Evolutionary conservation across 805 yeast species (phyloP).

Genomic region (Spathaspora boniae): DNA sequence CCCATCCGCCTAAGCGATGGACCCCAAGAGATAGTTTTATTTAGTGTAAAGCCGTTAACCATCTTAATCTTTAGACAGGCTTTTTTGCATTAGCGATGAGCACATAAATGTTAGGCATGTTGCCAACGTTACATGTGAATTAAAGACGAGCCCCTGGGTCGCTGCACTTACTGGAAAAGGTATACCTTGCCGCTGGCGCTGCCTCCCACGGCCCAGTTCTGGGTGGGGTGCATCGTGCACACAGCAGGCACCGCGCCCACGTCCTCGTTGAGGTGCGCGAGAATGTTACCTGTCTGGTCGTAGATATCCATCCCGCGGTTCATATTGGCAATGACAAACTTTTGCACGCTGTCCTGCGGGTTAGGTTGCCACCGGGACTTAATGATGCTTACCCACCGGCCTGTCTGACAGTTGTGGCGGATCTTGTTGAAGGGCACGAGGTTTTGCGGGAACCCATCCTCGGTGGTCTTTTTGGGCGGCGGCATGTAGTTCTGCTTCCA

Average conservation of each 20-base stretch:
- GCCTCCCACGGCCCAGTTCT: conserved; percentile 92
- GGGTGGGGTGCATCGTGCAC: conserved; percentile 72
- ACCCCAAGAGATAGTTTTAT: no score
- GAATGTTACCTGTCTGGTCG: conserved; percentile 67
- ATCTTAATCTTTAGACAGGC: no score
- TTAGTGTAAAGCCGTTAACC: no score
- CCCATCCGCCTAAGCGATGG: conserved; percentile 48
- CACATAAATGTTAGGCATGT: conserved; percentile 5
- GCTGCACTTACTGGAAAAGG: conserved; percentile 40
- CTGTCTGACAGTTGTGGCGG: conserved; percentile 92
- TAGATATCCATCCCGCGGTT: conserved; percentile 81
- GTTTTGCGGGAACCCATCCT: conserved; percentile 28
- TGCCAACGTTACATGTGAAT: conserved; percentile 1
- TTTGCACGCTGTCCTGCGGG: conserved; percentile 70
- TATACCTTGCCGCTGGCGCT: conserved; percentile 90
- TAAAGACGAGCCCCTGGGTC: no score
- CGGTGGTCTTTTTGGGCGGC: conserved; percentile 4
- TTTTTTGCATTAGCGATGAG: no score
- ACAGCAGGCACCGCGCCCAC: conserved; percentile 96
- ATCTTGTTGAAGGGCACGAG: conserved; percentile 61
- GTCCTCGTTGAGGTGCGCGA: conserved; percentile 68
- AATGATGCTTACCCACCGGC: conserved; percentile 92
- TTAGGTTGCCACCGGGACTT: conserved; percentile 82
- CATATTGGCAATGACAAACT: conserved; percentile 93
- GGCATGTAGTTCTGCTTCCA: conserved; percentile 8